Conservation (phyloP, 225 moss, liverwort and hornwort genomes). For the Lunularia cruciata region DNA sequence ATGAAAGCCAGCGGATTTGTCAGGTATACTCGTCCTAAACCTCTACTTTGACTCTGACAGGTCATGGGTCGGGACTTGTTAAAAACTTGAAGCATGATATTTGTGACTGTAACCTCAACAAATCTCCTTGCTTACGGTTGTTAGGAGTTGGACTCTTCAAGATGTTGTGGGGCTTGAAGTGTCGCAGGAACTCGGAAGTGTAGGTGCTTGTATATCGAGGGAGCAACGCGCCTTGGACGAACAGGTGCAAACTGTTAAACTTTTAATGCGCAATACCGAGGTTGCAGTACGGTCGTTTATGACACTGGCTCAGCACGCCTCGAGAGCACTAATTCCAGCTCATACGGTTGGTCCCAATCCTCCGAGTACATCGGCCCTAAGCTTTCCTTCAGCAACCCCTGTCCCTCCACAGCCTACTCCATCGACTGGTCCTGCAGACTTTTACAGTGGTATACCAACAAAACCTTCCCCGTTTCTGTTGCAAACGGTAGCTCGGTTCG, state of each 20-base stretch:
- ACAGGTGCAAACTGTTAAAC: conserved; percentile 60
- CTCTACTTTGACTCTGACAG: not conserved
- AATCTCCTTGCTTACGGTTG: not conserved
- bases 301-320: conserved; percentile 63
- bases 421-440: conserved; percentile 44
- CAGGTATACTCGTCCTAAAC: conserved; percentile 57
- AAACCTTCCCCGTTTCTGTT: conserved; percentile 82
- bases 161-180: conserved; percentile 5
- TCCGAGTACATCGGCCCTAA: conserved; percentile 53
- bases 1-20: conserved; percentile 83
- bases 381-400: conserved; percentile 39
- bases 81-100: no score
- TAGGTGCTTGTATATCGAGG: conserved; percentile 73
- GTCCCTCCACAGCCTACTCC: conserved; percentile 23
- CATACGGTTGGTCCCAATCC: conserved; percentile 34
- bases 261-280: conserved; percentile 81
- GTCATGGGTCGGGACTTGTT: no score
- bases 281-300: conserved; percentile 90
- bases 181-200: conserved; percentile 74
- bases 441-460: conserved; percentile 82
- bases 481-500: conserved; percentile 85
- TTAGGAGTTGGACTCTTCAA: not conserved
- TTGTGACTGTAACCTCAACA: not conserved
- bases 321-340: conserved; percentile 36
- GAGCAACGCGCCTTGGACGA: conserved; percentile 70